Conservation (phyloP, 2,329 filamentous ascomycete genomes). For the Boeremia exigua region DNA sequence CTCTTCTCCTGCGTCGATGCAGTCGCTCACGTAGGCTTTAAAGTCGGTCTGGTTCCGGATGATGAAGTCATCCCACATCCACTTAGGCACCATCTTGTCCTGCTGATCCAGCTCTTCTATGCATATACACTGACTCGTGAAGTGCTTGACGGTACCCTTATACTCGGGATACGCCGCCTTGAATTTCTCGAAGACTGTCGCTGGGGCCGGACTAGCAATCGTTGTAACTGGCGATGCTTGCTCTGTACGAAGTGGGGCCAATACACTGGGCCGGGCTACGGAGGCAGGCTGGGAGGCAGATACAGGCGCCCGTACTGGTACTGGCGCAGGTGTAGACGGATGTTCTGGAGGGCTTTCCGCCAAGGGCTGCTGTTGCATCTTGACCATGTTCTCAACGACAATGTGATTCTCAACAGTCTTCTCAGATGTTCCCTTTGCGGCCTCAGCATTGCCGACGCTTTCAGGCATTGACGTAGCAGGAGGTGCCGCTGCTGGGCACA, state of each 20-base stretch:
- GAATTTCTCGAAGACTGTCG: constrained; percentile 36
- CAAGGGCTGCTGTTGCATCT: neutral
- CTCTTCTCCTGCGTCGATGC: constrained; percentile 32
- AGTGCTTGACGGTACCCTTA: constrained; percentile 39
- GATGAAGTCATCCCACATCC: constrained; percentile 50
- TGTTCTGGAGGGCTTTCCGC: neutral
- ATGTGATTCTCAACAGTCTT: neutral
- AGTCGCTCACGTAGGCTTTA: constrained; percentile 29
- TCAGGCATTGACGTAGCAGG: neutral
- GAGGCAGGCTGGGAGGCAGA: neutral
- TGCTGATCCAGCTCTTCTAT: constrained; percentile 37
- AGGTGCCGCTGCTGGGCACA: neutral
- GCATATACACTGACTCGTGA: constrained; percentile 36
- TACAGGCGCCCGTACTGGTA: neutral
- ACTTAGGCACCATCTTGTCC: constrained; percentile 45
- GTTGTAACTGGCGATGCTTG: neutral
- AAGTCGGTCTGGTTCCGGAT: constrained; percentile 45
- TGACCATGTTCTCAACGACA: neutral
- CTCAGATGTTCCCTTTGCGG: neutral
- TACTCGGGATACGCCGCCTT: constrained; percentile 46
- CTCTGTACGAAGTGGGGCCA: neutral
- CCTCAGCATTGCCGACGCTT: neutral
- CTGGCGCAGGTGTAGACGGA: neutral
- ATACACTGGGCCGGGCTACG: neutral
- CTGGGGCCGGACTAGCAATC: neutral